Evolutionary conservation across 257 asterid genomes (phyloP).

Genomic region (Nyctanthes arbortristis): DNA sequence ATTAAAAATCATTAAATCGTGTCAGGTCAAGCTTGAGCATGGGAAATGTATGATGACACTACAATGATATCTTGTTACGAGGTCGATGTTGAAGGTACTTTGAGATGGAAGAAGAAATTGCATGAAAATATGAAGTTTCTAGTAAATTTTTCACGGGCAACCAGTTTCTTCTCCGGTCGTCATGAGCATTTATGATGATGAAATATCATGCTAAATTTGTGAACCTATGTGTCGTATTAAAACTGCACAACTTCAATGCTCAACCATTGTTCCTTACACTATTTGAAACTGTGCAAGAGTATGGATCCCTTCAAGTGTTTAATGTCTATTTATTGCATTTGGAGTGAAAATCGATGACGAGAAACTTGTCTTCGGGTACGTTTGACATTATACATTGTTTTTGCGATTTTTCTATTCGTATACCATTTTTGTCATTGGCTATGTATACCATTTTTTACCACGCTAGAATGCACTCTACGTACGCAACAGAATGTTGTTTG

Average conservation of each 20-base stretch:
- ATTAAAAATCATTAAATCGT: conserved; percentile 5
- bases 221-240: background rate
- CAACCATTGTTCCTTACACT: background rate
- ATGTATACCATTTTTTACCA: too few relatives aligned
- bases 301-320: too few relatives aligned
- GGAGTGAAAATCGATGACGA: too few relatives aligned
- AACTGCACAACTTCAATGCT: background rate
- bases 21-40: background rate
- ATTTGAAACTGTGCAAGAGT: background rate
- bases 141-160: background rate
- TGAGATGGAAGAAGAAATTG: too few relatives aligned
- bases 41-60: background rate
- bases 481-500: too few relatives aligned
- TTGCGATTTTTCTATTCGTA: too few relatives aligned
- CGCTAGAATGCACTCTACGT: too few relatives aligned
- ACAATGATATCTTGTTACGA: too few relatives aligned
- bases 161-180: background rate
- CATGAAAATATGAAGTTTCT: background rate
- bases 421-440: too few relatives aligned
- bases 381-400: too few relatives aligned
- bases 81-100: too few relatives aligned
- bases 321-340: background rate
- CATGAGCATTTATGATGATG: background rate
- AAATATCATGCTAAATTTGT: background rate
- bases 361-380: background rate